These are phyloP conservation scores for Solidago caesia DNA, from an alignment of 129 eudicot genomes.

Conservation along the genomic window DNA sequence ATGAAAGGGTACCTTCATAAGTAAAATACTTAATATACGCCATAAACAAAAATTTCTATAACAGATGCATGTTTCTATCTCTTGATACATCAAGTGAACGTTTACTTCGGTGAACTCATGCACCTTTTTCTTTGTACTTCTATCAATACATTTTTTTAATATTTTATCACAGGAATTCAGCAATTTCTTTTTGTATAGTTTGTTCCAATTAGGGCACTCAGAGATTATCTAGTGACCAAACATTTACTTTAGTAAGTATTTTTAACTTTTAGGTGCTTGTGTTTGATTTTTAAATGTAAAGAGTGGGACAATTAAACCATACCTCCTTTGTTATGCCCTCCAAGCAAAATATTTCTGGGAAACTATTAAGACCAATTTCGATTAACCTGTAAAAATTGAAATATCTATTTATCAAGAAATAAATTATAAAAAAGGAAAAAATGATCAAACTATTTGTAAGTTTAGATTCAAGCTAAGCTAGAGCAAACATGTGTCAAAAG, in stretches of 20 bases:
- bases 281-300: background rate
- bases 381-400: constrained; percentile 50
- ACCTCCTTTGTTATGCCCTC: constrained; percentile 86
- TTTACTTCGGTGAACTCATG: background rate
- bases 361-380: constrained; percentile 76
- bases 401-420: background rate
- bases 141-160: background rate
- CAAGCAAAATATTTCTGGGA: constrained; percentile 71
- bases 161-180: background rate
- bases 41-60: background rate
- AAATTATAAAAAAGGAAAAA: background rate
- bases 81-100: background rate
- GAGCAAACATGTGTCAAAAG: background rate
- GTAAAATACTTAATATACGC: background rate
- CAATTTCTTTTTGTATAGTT: background rate
- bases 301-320: constrained; percentile 21
- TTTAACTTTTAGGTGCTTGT: background rate
- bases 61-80: background rate
- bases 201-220: background rate
- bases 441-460: background rate
- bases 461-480: background rate
- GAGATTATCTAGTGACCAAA: background rate
- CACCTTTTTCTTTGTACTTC: background rate
- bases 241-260: background rate
- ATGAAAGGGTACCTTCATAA: background rate